Evolutionary conservation across 768 basidiomycete genomes (phyloP), one percentile per base, ranked within the genome.

Genomic region (Lactifluus volemus): DNA sequence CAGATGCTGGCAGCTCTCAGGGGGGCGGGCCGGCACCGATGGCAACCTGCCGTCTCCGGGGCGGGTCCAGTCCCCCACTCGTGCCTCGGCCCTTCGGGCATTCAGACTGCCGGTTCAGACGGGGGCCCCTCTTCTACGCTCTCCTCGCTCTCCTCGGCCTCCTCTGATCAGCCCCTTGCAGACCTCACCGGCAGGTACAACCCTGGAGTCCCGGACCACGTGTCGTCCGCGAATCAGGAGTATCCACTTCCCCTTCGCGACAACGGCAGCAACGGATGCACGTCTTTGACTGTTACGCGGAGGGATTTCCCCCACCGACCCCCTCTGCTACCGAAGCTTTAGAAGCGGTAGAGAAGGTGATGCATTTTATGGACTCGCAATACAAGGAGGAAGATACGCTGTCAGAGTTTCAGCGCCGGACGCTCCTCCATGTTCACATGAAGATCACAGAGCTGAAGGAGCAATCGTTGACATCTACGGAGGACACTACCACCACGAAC

Each of bases 241-340:
- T 63, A 49, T 32, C 47, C 61, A 42, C 56, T 53, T 29, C 56
- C 57, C 17, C 52, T 63, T 32, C 61, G 8, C 47, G 61, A 8
- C 56, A 58, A 32, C 61, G 57, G 41, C 61, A 63, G 41, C 61
- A 63, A 10, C 61, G 61, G 47, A 63, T 63, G 57, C 61, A 63
- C 34, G 61, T 63, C 61, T 63, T 63, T 58, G 56, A 58, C 25
- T 63, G 61, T 19, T 58, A 63, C 15, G 12, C 48, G 45, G 61
- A 58, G 17, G 55, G 56, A 6, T n/a, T 58, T 4, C 47, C 56
- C 1, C 61, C 52, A 5, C 61, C 47, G 15, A 15, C 61, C 32
- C 77, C 80, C 19, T 75, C 78, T 52, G 67, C 78, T n/a, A 67
- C 71, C 0, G 79, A 83, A 53, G 84, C 79, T 2, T 80, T 85